Conservation (phyloP, 73 alveolate genomes). For the Symbiodinium natans region DNA sequence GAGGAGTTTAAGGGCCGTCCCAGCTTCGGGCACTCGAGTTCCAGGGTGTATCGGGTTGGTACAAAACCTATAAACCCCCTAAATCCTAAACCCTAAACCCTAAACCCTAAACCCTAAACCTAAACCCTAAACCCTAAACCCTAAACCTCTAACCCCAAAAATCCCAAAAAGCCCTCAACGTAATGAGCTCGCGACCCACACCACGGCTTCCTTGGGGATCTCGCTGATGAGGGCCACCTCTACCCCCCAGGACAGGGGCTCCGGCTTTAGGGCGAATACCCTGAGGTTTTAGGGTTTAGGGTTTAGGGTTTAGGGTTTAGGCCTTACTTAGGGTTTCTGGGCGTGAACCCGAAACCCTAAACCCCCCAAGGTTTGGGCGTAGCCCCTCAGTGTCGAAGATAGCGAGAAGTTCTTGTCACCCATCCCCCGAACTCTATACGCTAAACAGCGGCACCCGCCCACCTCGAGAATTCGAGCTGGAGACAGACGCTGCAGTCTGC, state of each 20-base stretch:
- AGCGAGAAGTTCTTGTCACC: no score
- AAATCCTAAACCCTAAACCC: no score
- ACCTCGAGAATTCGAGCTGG: slow-evolving; percentile 16
- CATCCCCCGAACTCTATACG: no score
- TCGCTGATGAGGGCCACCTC: slow-evolving; percentile 59
- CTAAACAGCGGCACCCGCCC: neutral
- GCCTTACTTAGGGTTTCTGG: neutral
- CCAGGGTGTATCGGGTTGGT: no score
- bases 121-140: no score
- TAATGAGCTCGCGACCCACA: slow-evolving; percentile 45
- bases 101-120: no score
- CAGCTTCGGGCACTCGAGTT: no score
- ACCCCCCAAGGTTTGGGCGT: neutral
- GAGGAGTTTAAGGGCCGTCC: neutral
- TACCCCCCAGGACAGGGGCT: no score
- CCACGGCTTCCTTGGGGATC: slow-evolving; percentile 65
- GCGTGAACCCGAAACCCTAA: no score
- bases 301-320: neutral
- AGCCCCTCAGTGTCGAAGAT: no score
- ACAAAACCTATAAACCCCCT: no score
- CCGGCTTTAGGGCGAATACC: neutral
- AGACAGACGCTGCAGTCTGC: slow-evolving; percentile 63
- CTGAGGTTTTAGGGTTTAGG: neutral
- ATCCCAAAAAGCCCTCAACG: neutral
- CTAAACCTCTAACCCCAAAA: no score